Evolutionary conservation across 768 basidiomycete genomes (phyloP), one percentile per base, ranked within the genome.

Genomic region (Termitomyces sp.): DNA sequence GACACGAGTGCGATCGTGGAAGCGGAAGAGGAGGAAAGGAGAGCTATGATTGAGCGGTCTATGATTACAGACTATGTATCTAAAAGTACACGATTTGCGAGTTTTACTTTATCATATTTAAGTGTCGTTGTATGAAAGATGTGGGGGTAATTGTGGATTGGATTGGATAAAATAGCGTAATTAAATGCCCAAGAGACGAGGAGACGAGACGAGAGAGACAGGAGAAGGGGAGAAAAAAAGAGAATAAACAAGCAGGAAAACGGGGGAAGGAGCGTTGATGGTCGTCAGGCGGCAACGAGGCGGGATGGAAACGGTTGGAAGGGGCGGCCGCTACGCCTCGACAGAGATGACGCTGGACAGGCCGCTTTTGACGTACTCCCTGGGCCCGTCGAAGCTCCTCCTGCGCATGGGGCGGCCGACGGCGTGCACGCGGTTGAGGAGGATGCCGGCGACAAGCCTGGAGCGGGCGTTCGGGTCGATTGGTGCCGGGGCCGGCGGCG

Each of bases 361-460:
- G 41, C 79, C 71, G 60, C 83, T 85, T 62, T 77, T 80, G 61
- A 79, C 75, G 60, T 85, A 85, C 60, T 69, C 68, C 62, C 68
- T 73, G 33, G 73, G 73, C 33, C 45, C 62, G 7, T 67, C 63
- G 33, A 67, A 61, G 13, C 66, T 68, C 4, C 71, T 70, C 57
- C 79, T 70, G n/a, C 82, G 72, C 74, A 81, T 74, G 1, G 83
- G 82, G 56, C 74, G 75, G n/a, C 83, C 82, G 4, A 76, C 76
- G 0, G 73, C 77, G 59, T 78, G 77, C 36, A 81, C 77, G 22
- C 83, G 73, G 63, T 79, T 80, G 28, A 86, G 72, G 33, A 86
- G 67, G 47, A 83, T 83, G 20, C 81, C 82, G 2, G 84, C 84
- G 1, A 86, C 82, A 54, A 84, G 75, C 64, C 75, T 76, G 57